phyloP scores from a whole-genome alignment of 2,329 filamentous ascomycete species.

The Colletotrichum musicola region DNA sequence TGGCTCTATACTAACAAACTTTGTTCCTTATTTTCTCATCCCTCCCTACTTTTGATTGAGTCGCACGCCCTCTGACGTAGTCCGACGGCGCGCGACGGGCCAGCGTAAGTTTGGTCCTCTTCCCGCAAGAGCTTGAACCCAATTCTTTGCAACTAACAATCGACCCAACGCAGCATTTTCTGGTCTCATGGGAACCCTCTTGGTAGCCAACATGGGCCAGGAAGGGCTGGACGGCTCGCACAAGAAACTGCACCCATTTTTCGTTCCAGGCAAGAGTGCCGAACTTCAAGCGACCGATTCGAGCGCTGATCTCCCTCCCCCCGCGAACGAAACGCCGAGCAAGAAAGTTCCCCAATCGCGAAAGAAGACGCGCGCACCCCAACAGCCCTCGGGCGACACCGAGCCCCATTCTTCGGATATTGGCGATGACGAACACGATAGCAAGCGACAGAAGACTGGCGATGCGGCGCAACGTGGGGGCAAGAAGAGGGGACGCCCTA shows the following conservation, averaged over 20 bases:
- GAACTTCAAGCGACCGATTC: slow-evolving; percentile 1
- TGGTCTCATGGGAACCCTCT: slow-evolving; percentile 55
- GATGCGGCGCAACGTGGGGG: slow-evolving; percentile 38
- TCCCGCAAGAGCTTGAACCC: not conserved
- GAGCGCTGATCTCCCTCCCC: not conserved
- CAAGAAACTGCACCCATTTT: slow-evolving; percentile 69
- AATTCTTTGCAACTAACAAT: not conserved
- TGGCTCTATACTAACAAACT: not conserved
- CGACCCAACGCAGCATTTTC: slow-evolving; percentile 11
- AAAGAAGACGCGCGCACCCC: slow-evolving; percentile 10
- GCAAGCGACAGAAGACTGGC: slow-evolving; percentile 45
- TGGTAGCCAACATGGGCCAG: slow-evolving; percentile 60
- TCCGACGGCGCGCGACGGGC: slow-evolving; percentile 29
- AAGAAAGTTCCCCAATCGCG: not conserved
- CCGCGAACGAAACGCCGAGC: not conserved
- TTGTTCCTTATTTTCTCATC: not conserved
- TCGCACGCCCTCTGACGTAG: slow-evolving; percentile 37
- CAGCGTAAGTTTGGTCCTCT: slow-evolving; percentile 21
- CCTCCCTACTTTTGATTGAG: not conserved
- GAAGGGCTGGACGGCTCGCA: slow-evolving; percentile 51
- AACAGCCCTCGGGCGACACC: slow-evolving; percentile 23
- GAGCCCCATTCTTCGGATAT: slow-evolving; percentile 29
- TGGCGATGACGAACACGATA: slow-evolving; percentile 34
- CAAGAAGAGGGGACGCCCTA: slow-evolving; percentile 41
- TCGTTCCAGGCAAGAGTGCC: slow-evolving; percentile 48